Evolutionary conservation across 495 filamentous ascomycete species (phyloP).

Genomic region (Astrocystis sublimbata): DNA sequence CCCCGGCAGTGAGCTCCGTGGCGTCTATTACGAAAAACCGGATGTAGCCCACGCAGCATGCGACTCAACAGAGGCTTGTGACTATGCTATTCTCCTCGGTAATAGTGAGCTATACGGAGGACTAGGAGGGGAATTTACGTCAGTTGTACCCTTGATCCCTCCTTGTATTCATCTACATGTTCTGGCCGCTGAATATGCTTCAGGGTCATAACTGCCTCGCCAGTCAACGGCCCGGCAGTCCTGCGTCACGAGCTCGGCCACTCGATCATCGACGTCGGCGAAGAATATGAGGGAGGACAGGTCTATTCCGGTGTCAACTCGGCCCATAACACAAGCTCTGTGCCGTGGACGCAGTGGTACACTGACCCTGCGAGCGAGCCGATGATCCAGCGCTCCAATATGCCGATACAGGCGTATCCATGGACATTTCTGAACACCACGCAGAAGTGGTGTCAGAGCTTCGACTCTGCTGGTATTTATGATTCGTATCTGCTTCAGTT

Average conservation of each 20-base stretch:
- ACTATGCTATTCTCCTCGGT: slow-evolving; percentile 30
- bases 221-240: slow-evolving; percentile 26
- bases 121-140: slow-evolving; percentile 30
- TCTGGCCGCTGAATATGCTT: slow-evolving; percentile 6
- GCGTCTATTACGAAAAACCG: slow-evolving; percentile 29
- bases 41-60: slow-evolving; percentile 29
- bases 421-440: slow-evolving; percentile 31
- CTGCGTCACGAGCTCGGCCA: slow-evolving; percentile 32
- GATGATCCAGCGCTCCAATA: slow-evolving; percentile 24
- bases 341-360: slow-evolving; percentile 31
- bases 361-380: slow-evolving; percentile 22
- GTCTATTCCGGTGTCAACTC: slow-evolving; percentile 27
- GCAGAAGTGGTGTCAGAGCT: slow-evolving; percentile 23
- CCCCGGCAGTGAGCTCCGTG: slow-evolving; percentile 28
- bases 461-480: slow-evolving; percentile 28
- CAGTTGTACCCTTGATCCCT: neutral
- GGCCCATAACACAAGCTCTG: slow-evolving; percentile 14
- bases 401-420: slow-evolving; percentile 32
- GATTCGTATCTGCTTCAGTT: slow-evolving; percentile 24
- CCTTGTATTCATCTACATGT: neutral
- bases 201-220: slow-evolving; percentile 27
- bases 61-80: slow-evolving; percentile 29
- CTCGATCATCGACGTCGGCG: slow-evolving; percentile 29
- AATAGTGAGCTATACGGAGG: slow-evolving; percentile 30
- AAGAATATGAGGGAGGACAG: slow-evolving; percentile 27